Percentiles rank a stretch among this genome's conserved stretches.
These are phyloP conservation scores for Albophoma yamanashiensis DNA, from an alignment of 2,329 filamentous ascomycete genomes.

Conservation along the genomic window DNA sequence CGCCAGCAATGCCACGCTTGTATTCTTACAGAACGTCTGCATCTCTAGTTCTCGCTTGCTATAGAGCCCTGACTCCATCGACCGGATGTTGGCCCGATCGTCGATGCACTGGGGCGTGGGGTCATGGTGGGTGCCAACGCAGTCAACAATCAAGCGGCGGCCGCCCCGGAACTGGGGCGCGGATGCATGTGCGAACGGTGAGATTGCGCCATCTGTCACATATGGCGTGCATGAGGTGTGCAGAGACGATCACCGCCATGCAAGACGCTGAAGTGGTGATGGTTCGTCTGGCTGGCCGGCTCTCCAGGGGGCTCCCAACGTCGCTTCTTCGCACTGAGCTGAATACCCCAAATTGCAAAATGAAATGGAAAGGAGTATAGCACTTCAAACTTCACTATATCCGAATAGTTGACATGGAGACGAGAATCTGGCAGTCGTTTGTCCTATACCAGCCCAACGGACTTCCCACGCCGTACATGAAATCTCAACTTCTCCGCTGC, in stretches of 20 bases:
- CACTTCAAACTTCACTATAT: too few species aligned
- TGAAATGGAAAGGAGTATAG: too few species aligned
- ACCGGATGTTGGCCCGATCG: too few species aligned
- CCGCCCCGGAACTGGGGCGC: background rate
- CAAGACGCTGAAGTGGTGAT: background rate
- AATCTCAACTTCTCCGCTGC: background rate
- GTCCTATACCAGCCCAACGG: background rate
- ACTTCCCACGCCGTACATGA: background rate
- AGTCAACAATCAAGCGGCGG: background rate
- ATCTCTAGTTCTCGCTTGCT: background rate
- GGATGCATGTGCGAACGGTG: too few species aligned
- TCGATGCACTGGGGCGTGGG: background rate
- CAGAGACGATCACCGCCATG: background rate
- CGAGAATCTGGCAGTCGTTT: background rate
- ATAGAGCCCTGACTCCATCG: background rate
- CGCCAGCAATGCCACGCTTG: background rate
- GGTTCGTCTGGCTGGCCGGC: background rate
- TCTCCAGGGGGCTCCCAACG: too few species aligned
- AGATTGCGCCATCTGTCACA: background rate
- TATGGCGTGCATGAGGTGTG: background rate
- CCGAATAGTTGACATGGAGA: background rate
- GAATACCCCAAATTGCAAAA: too few species aligned
- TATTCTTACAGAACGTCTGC: background rate
- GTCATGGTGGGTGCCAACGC: background rate
- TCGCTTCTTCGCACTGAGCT: too few species aligned